Conservation (phyloP, 139 green algal genomes). For the Coelastrella sp. region DNA sequence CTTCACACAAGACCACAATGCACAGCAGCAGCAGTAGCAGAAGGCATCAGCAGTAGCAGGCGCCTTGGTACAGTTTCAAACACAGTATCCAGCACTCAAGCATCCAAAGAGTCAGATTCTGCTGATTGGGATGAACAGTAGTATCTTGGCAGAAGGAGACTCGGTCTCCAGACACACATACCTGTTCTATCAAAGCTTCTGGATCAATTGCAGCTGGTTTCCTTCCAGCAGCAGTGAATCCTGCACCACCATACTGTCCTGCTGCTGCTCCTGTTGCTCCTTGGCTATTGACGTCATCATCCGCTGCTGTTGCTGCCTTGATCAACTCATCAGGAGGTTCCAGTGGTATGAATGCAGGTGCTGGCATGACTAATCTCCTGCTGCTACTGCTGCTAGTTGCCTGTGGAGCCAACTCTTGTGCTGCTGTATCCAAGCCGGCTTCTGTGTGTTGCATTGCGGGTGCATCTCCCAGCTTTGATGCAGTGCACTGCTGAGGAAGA, state of each 20-base stretch:
- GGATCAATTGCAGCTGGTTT: slow-evolving; percentile 17
- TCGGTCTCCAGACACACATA: not conserved
- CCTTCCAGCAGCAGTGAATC: not conserved
- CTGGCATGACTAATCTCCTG: slow-evolving; percentile 40
- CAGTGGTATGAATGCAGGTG: slow-evolving; percentile 59
- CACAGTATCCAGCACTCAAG: no score
- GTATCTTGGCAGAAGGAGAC: not conserved
- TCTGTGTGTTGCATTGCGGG: no score
- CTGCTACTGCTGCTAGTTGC: not conserved
- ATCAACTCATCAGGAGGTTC: not conserved
- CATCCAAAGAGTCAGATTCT: no score
- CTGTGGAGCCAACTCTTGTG: not conserved
- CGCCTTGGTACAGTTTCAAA: no score
- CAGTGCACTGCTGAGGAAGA: not conserved
- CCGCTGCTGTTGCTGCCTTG: slow-evolving; percentile 17
- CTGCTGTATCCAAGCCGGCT: no score
- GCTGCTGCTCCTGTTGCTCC: no score
- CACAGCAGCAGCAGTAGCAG: not conserved
- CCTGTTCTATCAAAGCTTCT: slow-evolving; percentile 16
- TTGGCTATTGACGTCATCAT: no score
- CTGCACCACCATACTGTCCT: no score
- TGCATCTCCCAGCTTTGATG: no score
- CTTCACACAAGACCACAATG: slow-evolving; percentile 53
- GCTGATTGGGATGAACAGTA: no score
- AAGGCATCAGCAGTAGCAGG: no score